Evolutionary conservation across 2,329 filamentous ascomycete species (phyloP).

Genomic region (Colletotrichum paranaense): DNA sequence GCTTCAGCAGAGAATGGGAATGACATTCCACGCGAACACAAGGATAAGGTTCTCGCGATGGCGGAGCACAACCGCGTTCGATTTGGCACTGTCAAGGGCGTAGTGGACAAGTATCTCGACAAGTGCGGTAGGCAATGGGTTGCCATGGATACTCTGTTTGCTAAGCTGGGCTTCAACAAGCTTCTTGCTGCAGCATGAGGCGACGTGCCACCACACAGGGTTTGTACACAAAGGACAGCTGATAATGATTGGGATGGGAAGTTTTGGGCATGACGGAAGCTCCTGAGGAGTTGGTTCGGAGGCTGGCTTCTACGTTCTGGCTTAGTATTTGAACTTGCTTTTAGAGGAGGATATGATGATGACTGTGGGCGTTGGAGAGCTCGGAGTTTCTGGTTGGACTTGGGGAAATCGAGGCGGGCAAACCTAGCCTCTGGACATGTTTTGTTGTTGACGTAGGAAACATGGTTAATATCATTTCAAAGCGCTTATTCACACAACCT

Average conservation of each 20-base stretch:
- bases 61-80: constrained; percentile 85
- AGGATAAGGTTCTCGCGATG: constrained; percentile 73
- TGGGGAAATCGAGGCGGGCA: not conserved
- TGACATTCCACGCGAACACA: constrained; percentile 62
- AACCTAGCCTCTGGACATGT: not conserved
- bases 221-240: not conserved
- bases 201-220: not conserved
- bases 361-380: not conserved
- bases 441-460: not conserved
- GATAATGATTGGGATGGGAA: constrained; percentile 10
- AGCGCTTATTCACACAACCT: not conserved
- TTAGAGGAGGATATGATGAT: not conserved
- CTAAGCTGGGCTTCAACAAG: constrained; percentile 68
- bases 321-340: not conserved
- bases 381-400: constrained; percentile 14
- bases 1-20: constrained; percentile 46
- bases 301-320: not conserved
- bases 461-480: not conserved
- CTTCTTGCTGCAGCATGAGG: constrained; percentile 8
- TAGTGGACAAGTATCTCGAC: constrained; percentile 86
- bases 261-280: not conserved
- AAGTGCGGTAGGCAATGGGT: constrained; percentile 95
- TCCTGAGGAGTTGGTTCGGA: not conserved
- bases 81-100: constrained; percentile 80
- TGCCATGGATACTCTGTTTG: constrained; percentile 90